Percentiles rank a stretch among this genome's conserved stretches.
These are phyloP conservation scores for Fusarium concolor DNA, from an alignment of 2,329 filamentous ascomycete genomes.

Conservation along the genomic window DNA sequence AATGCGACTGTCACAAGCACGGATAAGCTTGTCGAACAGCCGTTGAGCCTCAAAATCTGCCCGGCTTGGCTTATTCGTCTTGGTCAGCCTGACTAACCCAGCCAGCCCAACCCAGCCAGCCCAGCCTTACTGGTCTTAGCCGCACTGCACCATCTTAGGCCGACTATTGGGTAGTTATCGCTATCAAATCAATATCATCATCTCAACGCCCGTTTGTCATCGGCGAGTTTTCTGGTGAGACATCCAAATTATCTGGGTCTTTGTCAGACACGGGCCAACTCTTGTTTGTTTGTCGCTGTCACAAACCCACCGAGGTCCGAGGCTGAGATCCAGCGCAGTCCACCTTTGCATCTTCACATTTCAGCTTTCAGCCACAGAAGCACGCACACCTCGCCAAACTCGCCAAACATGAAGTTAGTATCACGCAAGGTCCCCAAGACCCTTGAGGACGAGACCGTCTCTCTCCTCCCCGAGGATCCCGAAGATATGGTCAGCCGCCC, in stretches of 20 bases:
- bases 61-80: slow-evolving; percentile 18
- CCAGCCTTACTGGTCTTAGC: slow-evolving; percentile 26
- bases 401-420: slow-evolving; percentile 54
- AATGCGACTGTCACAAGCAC: neutral
- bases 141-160: slow-evolving; percentile 13
- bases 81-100: slow-evolving; percentile 2
- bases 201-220: slow-evolving; percentile 9
- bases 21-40: neutral
- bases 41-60: slow-evolving; percentile 27
- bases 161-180: slow-evolving; percentile 2
- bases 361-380: slow-evolving; percentile 28
- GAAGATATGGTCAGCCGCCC: slow-evolving; percentile 58
- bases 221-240: neutral
- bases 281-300: slow-evolving; percentile 14
- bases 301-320: slow-evolving; percentile 31
- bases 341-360: neutral
- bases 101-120: neutral
- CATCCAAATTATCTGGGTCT: slow-evolving; percentile 7
- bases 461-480: slow-evolving; percentile 58
- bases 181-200: slow-evolving; percentile 4
- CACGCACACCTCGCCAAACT: neutral
- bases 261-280: slow-evolving; percentile 33
- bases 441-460: slow-evolving; percentile 56
- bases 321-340: slow-evolving; percentile 5
- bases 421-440: slow-evolving; percentile 53